phyloP scores from a whole-genome alignment of 2,329 filamentous ascomycete genomes.

The Cladobotryum mycophilum region DNA sequence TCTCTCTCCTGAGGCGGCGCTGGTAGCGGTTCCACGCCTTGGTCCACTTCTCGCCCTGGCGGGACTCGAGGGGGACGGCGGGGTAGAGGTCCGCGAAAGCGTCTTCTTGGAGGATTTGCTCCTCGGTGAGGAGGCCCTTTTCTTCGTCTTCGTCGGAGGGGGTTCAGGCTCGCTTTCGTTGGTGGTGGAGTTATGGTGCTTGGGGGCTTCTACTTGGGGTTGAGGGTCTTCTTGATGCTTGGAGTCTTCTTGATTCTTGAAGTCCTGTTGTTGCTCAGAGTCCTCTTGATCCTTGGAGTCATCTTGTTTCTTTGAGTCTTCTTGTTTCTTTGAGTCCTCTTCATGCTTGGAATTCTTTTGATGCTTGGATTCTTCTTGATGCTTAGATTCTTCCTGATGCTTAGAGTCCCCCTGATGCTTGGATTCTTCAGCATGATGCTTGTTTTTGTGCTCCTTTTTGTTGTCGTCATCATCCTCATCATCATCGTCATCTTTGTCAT shows the following conservation, averaged over 20 bases:
- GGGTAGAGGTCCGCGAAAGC: slow-evolving; percentile 24
- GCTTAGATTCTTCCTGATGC: slow-evolving; percentile 13
- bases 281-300: slow-evolving; percentile 14
- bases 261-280: slow-evolving; percentile 12
- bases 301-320: no score
- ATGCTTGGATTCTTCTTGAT: slow-evolving; percentile 14
- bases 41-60: slow-evolving; percentile 60
- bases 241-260: slow-evolving; percentile 13
- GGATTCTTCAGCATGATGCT: not conserved
- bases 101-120: slow-evolving; percentile 10
- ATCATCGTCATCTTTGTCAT: not conserved
- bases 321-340: slow-evolving; percentile 10
- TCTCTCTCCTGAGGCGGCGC: slow-evolving; percentile 21
- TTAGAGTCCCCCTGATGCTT: slow-evolving; percentile 15
- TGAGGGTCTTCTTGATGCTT: slow-evolving; percentile 3
- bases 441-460: slow-evolving; percentile 18
- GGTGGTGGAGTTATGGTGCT: not conserved
- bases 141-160: not conserved
- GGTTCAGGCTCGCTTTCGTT: no score
- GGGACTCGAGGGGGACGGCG: slow-evolving; percentile 34
- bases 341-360: slow-evolving; percentile 14
- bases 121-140: not conserved
- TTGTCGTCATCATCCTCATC: slow-evolving; percentile 17
- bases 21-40: slow-evolving; percentile 54
- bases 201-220: not conserved